Percentiles rank a stretch among this genome's conserved stretches.
Evolutionary conservation across 2,329 filamentous ascomycete species (phyloP).

Genomic region (Orbilia javanica): DNA sequence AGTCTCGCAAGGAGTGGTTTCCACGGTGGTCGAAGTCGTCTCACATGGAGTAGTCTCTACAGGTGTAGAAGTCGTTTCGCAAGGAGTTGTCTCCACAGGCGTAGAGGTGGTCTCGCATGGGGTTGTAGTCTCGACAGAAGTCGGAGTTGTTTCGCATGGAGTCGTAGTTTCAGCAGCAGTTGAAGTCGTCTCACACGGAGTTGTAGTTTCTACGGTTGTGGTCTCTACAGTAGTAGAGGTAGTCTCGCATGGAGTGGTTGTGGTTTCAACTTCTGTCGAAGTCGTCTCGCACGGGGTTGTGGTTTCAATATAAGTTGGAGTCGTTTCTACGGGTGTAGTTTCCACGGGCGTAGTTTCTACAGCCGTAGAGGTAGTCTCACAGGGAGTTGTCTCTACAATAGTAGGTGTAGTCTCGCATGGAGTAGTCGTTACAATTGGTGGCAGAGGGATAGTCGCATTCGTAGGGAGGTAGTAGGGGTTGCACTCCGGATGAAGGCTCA

Average conservation of each 20-base stretch:
- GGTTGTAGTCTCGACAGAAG: neutral
- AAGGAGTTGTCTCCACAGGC: neutral
- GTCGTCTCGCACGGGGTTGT: neutral
- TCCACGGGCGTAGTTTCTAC: neutral
- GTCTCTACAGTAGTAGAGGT: neutral
- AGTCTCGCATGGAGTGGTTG: neutral
- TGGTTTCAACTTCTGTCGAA: neutral
- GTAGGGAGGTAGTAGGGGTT: neutral
- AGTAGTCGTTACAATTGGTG: constrained; percentile 7
- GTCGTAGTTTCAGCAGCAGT: neutral
- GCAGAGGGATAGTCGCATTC: neutral
- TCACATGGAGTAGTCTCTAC: neutral
- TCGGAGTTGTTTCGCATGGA: neutral
- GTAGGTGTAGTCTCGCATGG: constrained; percentile 21
- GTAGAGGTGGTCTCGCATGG: neutral
- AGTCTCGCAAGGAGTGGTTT: neutral
- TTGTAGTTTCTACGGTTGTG: neutral
- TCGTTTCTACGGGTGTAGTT: neutral
- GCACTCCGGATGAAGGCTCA: constrained; percentile 33
- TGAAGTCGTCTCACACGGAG: neutral
- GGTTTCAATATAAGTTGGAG: neutral
- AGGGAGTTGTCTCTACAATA: constrained; percentile 14
- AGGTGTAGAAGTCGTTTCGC: neutral
- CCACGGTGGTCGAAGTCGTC: neutral
- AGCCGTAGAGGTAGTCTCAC: neutral